Conservation (phyloP, 169 alveolate species). For the Cryptosporidium ubiquitum region DNA sequence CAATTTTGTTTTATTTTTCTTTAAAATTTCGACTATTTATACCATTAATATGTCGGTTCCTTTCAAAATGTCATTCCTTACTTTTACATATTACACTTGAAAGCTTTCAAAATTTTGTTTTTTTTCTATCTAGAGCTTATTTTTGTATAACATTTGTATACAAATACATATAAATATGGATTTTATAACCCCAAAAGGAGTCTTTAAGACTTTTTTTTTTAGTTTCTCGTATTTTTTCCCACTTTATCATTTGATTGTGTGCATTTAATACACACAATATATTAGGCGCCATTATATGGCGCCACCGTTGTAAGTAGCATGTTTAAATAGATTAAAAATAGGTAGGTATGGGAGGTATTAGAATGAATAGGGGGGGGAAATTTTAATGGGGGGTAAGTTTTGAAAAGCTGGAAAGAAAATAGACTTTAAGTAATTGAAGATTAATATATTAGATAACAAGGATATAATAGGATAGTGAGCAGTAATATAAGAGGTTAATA, state of each 20-base stretch:
- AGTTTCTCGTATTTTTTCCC: not conserved
- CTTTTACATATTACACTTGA: not conserved
- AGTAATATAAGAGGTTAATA: not conserved
- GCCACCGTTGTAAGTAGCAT: not conserved
- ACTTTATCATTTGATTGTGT: conserved; percentile 4
- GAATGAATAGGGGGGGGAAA: not conserved
- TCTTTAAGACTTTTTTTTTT: not conserved
- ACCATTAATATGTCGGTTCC: not conserved
- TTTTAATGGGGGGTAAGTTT: not conserved
- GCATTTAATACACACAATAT: conserved; percentile 1
- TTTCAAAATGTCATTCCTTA: not conserved
- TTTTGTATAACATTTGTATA: not conserved
- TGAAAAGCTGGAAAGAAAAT: not conserved
- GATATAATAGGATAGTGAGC: not conserved
- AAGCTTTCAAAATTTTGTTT: not conserved
- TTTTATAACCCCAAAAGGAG: not conserved
- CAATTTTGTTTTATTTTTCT: not conserved
- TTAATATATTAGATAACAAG: no score
- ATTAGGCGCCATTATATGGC: not conserved
- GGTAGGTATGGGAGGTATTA: not conserved
- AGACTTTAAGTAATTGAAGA: no score
- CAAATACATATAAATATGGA: not conserved
- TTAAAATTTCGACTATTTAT: not conserved
- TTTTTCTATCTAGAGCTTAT: not conserved
- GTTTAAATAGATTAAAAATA: not conserved